Base-by-base conservation (phyloP, 1,139 yeast species). In the Saccharomyces hybrid region DNA sequence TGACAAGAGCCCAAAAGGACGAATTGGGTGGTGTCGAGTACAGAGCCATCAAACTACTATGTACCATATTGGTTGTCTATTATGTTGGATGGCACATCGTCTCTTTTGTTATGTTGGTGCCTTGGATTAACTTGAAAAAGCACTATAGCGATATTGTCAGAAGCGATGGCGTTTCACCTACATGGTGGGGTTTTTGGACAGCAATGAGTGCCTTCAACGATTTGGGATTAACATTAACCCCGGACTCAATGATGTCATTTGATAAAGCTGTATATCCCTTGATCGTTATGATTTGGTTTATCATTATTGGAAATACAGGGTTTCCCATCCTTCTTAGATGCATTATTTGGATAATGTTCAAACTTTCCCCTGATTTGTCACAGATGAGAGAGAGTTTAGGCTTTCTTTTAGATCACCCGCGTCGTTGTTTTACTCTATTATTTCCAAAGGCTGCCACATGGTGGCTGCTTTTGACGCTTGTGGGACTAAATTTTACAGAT, bases 1-100 rank as follows among this genome's bases (percentile, higher is more conserved):
- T 93, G 55, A 83, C 88, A 2, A 89, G 84, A 29, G 86, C 81
- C 26, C 98, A 95, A 69, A 89, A 89, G 64, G 95, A 87, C 57
- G 99, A 93, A 69, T 73, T 93, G 49, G 99, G 99, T 34, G 99
- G 99, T 54, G 96, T 93, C 9, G 99, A 93, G 67, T 95, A 93
- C 67, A 79, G 98, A 51, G 90, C 99, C 0, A 79, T 88, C 55
- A 89, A 89, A 65, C 73, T 90, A 11, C 73, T 93, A 55, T 82
- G 88, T 54, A 81, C 80, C 62, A 81, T 93, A 50, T 73, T 93
- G 26, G 69, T 83, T 1, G 55, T 69, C 1, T 93, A 88, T 68
- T 90, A 87, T 64, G 61, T 89, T 54, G 96, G 96, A 0, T 83
- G 88, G 64, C 91, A 86, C 64, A 58, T 88, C 2, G 52, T 89